Evolutionary conservation across 495 filamentous ascomycete species (phyloP), one percentile per base, ranked within the genome.

Genomic region (Aspergillus avenaceus): DNA sequence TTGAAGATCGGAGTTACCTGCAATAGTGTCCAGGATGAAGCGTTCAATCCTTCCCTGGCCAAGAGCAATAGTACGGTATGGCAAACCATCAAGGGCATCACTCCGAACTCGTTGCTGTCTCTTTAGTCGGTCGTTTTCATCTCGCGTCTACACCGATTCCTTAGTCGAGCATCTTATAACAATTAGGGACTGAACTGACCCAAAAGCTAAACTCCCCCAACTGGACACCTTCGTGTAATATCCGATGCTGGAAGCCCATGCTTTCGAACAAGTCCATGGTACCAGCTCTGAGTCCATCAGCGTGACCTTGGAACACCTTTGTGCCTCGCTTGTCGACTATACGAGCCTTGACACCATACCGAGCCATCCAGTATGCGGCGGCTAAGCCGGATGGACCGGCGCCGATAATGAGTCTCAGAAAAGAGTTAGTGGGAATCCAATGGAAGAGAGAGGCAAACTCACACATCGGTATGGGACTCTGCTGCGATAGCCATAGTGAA

Each of bases 351-450:
- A 87, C 70, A 4, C 81, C 82, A 51, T 69, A 82, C 36, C 74
- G 74, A 11, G 83, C 74, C 62, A 86, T 75, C 77, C 83, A 87
- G 34, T 75, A 70, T 0, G 84, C 81, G 22, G 76, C 74, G 76
- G 84, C 84, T 8, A 87, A 70, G 40, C 77, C 83, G 0, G 83
- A 76, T 0, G 84, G 84, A n/a, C 84, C 83, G n/a, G 83, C 82
- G 8, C 84, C 84, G 19, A 86, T 63, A 25, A 86, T 80, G 43
- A 87, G 65, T n/a, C 32, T 36, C 38, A 16, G 8, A 8, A 14
- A 38, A 38, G 9, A n/a, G 16, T 41, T 12, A 48, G 32, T 18
- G 28, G 13, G 13, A 28, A 16, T 9, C 7, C 32, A 16, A 36
- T 36, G 11, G 27, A 18, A 5, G 6, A 14, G 4, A 5, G n/a